These are phyloP conservation scores for Haplographium delicatum DNA, from an alignment of 495 filamentous ascomycete species.

Conservation along the genomic window DNA sequence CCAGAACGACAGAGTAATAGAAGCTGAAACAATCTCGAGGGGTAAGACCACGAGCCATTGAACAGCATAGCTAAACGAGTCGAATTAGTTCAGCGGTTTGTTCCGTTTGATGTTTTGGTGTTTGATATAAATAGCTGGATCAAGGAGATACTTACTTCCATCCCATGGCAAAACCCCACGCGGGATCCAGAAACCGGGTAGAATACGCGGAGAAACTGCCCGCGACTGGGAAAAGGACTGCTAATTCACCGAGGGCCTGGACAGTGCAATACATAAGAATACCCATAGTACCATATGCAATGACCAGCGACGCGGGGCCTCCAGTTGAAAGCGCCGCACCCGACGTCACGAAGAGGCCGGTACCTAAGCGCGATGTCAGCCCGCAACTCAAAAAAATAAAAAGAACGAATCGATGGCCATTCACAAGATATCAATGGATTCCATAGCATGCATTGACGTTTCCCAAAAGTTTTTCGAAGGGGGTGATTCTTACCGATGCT, in stretches of 20 bases:
- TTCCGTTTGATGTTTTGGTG: no score
- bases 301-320: constrained; percentile 82
- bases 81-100: no score
- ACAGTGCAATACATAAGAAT: constrained; percentile 90
- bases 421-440: no score
- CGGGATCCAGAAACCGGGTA: constrained; percentile 87
- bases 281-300: constrained; percentile 79
- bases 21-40: constrained; percentile 85
- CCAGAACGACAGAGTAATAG: constrained; percentile 87
- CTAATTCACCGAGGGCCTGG: constrained; percentile 88
- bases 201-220: constrained; percentile 92
- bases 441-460: no score
- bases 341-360: constrained; percentile 87
- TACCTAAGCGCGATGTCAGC: constrained; percentile 37
- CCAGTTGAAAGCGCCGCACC: constrained; percentile 74
- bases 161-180: constrained; percentile 98
- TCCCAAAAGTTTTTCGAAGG: neutral
- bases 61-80: constrained; percentile 67
- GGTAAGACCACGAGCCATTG: constrained; percentile 84
- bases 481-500: constrained; percentile 44
- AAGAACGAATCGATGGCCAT: no score
- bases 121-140: no score
- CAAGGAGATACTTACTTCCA: constrained; percentile 75
- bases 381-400: neutral
- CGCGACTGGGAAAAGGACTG: constrained; percentile 77